These are phyloP conservation scores for Sextonia rubra DNA, from an alignment of 164 flowering plant genomes.

Conservation along the genomic window DNA sequence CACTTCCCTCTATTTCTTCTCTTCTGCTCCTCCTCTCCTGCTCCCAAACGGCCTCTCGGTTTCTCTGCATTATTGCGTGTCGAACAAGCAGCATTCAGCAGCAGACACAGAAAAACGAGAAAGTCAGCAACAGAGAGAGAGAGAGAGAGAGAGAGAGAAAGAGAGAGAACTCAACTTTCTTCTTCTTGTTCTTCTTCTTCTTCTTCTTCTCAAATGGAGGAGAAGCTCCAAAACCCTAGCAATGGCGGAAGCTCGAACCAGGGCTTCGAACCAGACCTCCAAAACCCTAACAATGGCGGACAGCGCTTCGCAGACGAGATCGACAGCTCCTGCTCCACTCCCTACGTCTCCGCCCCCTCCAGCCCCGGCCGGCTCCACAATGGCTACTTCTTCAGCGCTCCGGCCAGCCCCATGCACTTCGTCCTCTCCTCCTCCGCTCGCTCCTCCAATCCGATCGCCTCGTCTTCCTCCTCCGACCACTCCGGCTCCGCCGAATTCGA, in stretches of 20 bases:
- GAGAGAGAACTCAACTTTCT: not conserved
- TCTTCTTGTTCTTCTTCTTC: not conserved
- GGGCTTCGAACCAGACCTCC: conserved; percentile 14
- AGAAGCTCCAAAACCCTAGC: conserved; percentile 15
- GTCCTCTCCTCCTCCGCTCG: conserved; percentile 17
- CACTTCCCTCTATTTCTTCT: conserved; percentile 3
- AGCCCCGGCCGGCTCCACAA: conserved; percentile 42
- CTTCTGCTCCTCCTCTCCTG: not conserved
- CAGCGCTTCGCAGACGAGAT: conserved; percentile 23
- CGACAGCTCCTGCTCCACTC: conserved; percentile 66
- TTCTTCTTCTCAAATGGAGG: not conserved
- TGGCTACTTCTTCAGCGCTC: conserved; percentile 62
- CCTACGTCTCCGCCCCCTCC: conserved; percentile 66
- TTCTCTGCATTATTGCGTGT: conserved; percentile 8
- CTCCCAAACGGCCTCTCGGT: not conserved
- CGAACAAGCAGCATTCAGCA: conserved; percentile 1
- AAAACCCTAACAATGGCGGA: conserved; percentile 21
- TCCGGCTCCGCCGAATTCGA: conserved; percentile 39
- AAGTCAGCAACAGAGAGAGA: not conserved
- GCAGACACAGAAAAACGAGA: not conserved
- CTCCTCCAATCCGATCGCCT: conserved; percentile 5
- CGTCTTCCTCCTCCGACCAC: conserved; percentile 2
- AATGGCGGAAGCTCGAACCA: conserved; percentile 14
- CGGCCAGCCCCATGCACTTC: conserved; percentile 65
- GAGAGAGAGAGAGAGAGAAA: not conserved